Percentiles rank a stretch among this genome's conserved stretches.
Evolutionary conservation across 2,329 filamentous ascomycete species (phyloP).

Genomic region (Seiridium cupressi): DNA sequence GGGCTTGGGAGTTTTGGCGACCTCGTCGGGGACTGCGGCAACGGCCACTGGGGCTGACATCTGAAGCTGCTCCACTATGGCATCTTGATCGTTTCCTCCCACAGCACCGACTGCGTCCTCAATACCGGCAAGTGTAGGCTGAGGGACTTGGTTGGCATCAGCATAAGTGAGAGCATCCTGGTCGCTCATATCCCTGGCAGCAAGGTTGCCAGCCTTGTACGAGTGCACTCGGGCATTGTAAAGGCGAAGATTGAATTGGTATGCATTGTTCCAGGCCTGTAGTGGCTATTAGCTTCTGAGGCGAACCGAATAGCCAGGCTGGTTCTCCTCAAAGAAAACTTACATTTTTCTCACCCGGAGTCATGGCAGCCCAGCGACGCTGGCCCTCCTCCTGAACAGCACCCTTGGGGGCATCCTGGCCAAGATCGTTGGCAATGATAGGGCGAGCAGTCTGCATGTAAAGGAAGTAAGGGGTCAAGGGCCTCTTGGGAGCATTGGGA

Average conservation of each 20-base stretch:
- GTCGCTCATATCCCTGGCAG: conserved; percentile 60
- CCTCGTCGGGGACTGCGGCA: conserved; percentile 36
- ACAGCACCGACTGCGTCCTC: conserved; percentile 30
- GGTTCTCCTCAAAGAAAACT: conserved; percentile 15
- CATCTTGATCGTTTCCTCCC: conserved; percentile 51
- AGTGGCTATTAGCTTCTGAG: neutral
- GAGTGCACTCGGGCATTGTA: conserved; percentile 66
- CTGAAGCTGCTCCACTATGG: conserved; percentile 59
- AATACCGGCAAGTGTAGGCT: conserved; percentile 39
- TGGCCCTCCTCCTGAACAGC: conserved; percentile 87
- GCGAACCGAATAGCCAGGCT: no score
- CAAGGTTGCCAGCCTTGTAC: conserved; percentile 59
- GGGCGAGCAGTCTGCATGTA: conserved; percentile 87
- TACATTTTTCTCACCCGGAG: conserved; percentile 65
- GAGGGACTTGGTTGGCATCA: conserved; percentile 54
- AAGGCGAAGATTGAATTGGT: conserved; percentile 65
- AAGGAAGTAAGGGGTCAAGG: conserved; percentile 90
- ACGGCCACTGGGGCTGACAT: conserved; percentile 31
- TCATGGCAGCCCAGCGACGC: conserved; percentile 80
- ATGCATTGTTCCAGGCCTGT: conserved; percentile 62
- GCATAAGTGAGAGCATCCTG: conserved; percentile 60
- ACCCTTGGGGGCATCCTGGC: conserved; percentile 73
- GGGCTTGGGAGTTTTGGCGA: conserved; percentile 55
- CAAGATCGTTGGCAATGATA: conserved; percentile 77
- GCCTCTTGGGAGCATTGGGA: conserved; percentile 91